Conservation (phyloP, 2,329 filamentous ascomycete species). For the Colletotrichum viniferum region DNA sequence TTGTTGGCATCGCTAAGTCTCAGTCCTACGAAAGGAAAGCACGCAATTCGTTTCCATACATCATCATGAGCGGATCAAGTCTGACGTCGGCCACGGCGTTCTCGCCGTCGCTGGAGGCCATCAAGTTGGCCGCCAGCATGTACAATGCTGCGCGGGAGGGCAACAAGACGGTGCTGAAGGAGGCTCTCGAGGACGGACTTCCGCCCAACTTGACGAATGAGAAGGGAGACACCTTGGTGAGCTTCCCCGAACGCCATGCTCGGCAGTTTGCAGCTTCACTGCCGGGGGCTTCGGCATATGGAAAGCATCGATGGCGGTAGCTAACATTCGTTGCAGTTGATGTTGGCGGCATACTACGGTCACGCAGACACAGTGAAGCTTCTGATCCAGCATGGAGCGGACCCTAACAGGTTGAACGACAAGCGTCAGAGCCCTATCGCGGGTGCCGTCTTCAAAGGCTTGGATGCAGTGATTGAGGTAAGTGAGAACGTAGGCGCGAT, state of each 20-base stretch:
- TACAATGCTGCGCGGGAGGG: slow-evolving; percentile 71
- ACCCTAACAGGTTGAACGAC: slow-evolving; percentile 72
- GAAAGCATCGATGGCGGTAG: background rate
- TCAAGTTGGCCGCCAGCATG: slow-evolving; percentile 69
- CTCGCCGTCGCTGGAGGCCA: slow-evolving; percentile 63
- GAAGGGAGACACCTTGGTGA: slow-evolving; percentile 71
- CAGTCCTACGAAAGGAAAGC: background rate
- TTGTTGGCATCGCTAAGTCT: background rate
- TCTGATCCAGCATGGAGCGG: slow-evolving; percentile 66
- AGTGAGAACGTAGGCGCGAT: slow-evolving; percentile 36
- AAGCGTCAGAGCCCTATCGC: slow-evolving; percentile 71
- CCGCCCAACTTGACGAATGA: slow-evolving; percentile 74
- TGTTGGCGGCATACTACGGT: slow-evolving; percentile 75
- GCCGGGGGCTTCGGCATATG: background rate
- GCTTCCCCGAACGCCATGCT: slow-evolving; percentile 19
- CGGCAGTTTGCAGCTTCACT: background rate
- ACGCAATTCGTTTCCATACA: background rate
- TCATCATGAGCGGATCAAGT: slow-evolving; percentile 6
- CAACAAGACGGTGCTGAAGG: slow-evolving; percentile 58
- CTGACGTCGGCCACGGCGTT: slow-evolving; percentile 20
- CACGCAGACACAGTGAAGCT: slow-evolving; percentile 64
- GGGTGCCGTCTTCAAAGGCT: slow-evolving; percentile 75
- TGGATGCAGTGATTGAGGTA: slow-evolving; percentile 66
- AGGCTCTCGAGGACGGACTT: slow-evolving; percentile 68
- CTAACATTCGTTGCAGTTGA: slow-evolving; percentile 50